phyloP scores from a whole-genome alignment of 2,329 filamentous ascomycete species.

The Colletotrichum simmondsii region DNA sequence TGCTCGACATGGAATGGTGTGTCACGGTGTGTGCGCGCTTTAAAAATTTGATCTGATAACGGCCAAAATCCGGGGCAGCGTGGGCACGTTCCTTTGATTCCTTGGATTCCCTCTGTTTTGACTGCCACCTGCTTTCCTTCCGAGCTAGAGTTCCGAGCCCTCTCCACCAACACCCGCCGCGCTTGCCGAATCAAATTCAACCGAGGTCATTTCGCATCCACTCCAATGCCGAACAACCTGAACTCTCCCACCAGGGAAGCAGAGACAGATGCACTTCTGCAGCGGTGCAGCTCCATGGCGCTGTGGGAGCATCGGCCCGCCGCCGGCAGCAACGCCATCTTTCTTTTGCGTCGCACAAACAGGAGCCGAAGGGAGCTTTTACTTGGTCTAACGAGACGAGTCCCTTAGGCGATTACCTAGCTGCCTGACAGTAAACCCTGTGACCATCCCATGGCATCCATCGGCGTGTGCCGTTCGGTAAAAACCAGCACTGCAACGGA shows the following conservation, averaged over 20 bases:
- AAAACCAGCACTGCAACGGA: background rate
- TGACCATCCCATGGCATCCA: background rate
- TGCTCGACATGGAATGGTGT: background rate
- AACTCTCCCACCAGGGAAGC: too few relatives aligned
- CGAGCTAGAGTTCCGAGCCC: background rate
- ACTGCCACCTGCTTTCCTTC: background rate
- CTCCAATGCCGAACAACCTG: background rate
- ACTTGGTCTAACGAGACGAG: background rate
- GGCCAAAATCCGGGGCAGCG: slow-evolving; percentile 15
- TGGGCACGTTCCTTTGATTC: background rate
- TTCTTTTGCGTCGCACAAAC: background rate
- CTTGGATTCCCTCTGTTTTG: background rate
- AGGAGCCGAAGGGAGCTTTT: background rate
- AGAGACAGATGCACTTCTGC: too few relatives aligned
- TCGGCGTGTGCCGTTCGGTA: background rate
- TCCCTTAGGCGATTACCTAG: background rate
- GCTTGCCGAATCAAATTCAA: slow-evolving; percentile 28
- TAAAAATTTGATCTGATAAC: slow-evolving; percentile 30
- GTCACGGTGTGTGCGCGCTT: background rate
- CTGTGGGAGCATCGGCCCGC: background rate
- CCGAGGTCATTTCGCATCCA: slow-evolving; percentile 20
- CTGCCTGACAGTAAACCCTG: background rate
- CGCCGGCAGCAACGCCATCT: background rate
- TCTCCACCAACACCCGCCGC: slow-evolving; percentile 3
- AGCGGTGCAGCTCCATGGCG: background rate